A percentile compares a stretch with the other conserved stretches of the same genome.
Conservation (phyloP, 192 early-diverging fungal species). For the Entomortierella lignicola region DNA sequence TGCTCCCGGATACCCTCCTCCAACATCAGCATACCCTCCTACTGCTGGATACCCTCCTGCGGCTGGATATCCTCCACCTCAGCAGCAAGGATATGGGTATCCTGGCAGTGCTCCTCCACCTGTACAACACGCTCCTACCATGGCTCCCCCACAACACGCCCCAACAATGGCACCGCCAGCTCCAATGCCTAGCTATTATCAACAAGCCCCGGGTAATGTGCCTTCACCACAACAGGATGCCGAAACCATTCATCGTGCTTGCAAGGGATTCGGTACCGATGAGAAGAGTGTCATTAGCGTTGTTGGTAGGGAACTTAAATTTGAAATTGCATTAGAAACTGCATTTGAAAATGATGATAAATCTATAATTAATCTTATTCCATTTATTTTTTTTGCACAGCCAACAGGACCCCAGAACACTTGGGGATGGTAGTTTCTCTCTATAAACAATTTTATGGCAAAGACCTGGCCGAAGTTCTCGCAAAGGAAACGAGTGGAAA, state of each 20-base stretch:
- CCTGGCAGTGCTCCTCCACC: conserved; percentile 7
- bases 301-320: conserved; percentile 22
- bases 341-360: conserved; percentile 2
- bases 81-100: conserved; percentile 9
- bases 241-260: conserved; percentile 39
- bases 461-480: conserved; percentile 44
- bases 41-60: conserved; percentile 1
- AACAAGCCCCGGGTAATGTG: conserved; percentile 3
- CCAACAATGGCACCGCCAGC: conserved; percentile 11
- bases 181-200: conserved; percentile 10
- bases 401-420: conserved; percentile 31
- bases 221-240: conserved; percentile 53
- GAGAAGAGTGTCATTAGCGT: conserved; percentile 49
- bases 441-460: conserved; percentile 46
- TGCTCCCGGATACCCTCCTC: conserved; percentile 18
- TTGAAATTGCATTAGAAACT: background rate
- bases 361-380: background rate
- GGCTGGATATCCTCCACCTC: conserved; percentile 18
- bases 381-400: conserved; percentile 8
- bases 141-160: conserved; percentile 5
- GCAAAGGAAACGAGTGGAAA: conserved; percentile 46
- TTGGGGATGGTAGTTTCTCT: conserved; percentile 32
- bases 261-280: conserved; percentile 47
- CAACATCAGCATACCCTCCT: conserved; percentile 10
- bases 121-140: conserved; percentile 12